A percentile compares a stretch with the other conserved stretches of the same genome.
phyloP scores from a whole-genome alignment of 768 basidiomycete species.

The Tulasnella calospora region DNA sequence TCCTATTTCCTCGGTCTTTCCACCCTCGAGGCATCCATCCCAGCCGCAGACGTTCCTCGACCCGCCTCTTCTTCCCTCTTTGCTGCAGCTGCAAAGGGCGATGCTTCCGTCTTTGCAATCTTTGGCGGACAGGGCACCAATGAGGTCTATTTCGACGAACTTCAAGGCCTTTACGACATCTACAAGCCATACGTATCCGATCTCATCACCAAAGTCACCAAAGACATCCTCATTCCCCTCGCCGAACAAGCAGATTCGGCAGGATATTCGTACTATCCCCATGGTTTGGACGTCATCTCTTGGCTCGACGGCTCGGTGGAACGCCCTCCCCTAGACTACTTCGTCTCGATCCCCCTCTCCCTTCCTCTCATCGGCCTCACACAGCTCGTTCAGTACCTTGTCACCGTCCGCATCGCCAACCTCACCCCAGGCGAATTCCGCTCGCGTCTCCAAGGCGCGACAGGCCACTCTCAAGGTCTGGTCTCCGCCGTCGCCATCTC shows the following conservation, averaged over 20 bases:
- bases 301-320: constrained; percentile 73
- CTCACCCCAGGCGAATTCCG: constrained; percentile 78
- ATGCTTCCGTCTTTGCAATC: constrained; percentile 78
- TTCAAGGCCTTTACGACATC: constrained; percentile 83
- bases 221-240: constrained; percentile 66
- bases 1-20: constrained; percentile 77
- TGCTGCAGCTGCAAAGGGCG: constrained; percentile 52
- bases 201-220: constrained; percentile 60
- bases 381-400: constrained; percentile 88
- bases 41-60: constrained; percentile 51
- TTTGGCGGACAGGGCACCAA: constrained; percentile 99
- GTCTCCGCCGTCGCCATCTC: constrained; percentile 89
- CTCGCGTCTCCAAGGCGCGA: constrained; percentile 71
- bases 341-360: constrained; percentile 89
- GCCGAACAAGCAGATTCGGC: constrained; percentile 47
- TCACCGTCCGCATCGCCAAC: constrained; percentile 67
- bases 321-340: constrained; percentile 76
- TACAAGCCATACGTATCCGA: constrained; percentile 81
- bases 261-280: constrained; percentile 58
- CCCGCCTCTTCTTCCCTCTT: constrained; percentile 66
- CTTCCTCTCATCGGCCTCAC: constrained; percentile 95
- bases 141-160: constrained; percentile 96
- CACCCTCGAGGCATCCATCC: constrained; percentile 54
- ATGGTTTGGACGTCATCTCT: constrained; percentile 73
- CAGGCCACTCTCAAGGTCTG: constrained; percentile 96